Evolutionary conservation across 148 eudicot species (phyloP).

Genomic region (Polygonum maritimum): DNA sequence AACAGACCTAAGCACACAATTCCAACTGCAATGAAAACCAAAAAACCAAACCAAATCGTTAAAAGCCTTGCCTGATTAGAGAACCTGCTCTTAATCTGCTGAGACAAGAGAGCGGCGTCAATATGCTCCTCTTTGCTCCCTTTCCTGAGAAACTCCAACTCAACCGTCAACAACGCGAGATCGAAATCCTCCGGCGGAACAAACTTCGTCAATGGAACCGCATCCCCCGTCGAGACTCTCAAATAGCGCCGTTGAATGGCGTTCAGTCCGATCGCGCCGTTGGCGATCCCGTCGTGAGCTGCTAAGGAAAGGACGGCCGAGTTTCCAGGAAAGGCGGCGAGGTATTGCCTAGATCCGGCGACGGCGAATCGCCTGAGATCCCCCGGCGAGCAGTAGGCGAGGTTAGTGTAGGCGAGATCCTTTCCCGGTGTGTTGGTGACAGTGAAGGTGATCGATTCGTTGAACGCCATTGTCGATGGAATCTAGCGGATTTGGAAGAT

Average conservation of each 20-base stretch:
- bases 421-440: slow-evolving; percentile 9
- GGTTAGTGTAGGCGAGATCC: slow-evolving; percentile 14
- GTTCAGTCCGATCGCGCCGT: slow-evolving; percentile 13
- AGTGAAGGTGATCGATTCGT: not conserved
- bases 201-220: slow-evolving; percentile 52
- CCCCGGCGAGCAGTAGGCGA: slow-evolving; percentile 11
- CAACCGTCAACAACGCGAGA: slow-evolving; percentile 75
- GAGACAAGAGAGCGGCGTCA: slow-evolving; percentile 68
- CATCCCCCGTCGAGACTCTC: slow-evolving; percentile 52
- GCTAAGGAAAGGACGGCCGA: slow-evolving; percentile 4
- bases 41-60: not conserved
- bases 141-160: slow-evolving; percentile 77
- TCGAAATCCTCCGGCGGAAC: slow-evolving; percentile 65
- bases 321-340: not conserved
- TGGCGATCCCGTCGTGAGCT: slow-evolving; percentile 5
- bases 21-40: not conserved
- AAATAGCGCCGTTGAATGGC: slow-evolving; percentile 29
- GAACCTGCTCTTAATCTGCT: slow-evolving; percentile 60
- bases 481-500: not conserved
- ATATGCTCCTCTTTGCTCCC: slow-evolving; percentile 72
- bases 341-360: not conserved
- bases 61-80: slow-evolving; percentile 50
- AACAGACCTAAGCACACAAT: not conserved
- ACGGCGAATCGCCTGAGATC: slow-evolving; percentile 10
- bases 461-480: slow-evolving; percentile 6